Conservation (phyloP, 495 filamentous ascomycete species). For the Penicillium roqueforti region DNA sequence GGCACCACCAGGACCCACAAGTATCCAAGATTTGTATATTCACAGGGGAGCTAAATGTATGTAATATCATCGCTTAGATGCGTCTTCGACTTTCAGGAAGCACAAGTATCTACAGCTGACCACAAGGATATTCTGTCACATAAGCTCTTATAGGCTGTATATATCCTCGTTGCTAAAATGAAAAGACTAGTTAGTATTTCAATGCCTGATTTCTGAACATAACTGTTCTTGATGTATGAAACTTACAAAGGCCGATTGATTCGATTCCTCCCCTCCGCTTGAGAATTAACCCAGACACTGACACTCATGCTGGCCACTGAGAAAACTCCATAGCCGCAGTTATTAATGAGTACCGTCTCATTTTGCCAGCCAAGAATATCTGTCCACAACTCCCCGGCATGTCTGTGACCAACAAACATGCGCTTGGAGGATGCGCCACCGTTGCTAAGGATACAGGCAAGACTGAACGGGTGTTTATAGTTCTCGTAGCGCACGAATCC, state of each 20-base stretch:
- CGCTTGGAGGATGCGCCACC: conserved; percentile 42
- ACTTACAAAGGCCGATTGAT: conserved; percentile 19
- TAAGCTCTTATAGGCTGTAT: neutral
- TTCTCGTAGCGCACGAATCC: conserved; percentile 61
- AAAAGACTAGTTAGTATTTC: neutral
- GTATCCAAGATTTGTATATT: too few relatives aligned
- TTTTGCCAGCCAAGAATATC: conserved; percentile 54
- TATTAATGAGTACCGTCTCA: conserved; percentile 48
- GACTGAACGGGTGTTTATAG: conserved; percentile 44
- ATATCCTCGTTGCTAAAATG: neutral
- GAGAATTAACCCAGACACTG: conserved; percentile 56
- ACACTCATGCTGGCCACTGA: conserved; percentile 52
- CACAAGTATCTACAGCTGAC: neutral
- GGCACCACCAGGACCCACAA: too few relatives aligned
- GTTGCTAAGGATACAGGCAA: conserved; percentile 58
- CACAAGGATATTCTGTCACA: neutral
- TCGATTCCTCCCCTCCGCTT: conserved; percentile 13
- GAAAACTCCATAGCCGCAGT: conserved; percentile 53
- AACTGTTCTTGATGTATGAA: neutral
- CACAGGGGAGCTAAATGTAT: too few relatives aligned
- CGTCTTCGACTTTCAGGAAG: neutral
- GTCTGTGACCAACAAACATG: conserved; percentile 62
- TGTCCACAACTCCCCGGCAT: conserved; percentile 59
- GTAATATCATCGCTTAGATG: too few relatives aligned
- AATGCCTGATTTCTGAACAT: neutral